Conservation (phyloP, 1,139 yeast genomes). For the Sugiyamaella neomexicana region DNA sequence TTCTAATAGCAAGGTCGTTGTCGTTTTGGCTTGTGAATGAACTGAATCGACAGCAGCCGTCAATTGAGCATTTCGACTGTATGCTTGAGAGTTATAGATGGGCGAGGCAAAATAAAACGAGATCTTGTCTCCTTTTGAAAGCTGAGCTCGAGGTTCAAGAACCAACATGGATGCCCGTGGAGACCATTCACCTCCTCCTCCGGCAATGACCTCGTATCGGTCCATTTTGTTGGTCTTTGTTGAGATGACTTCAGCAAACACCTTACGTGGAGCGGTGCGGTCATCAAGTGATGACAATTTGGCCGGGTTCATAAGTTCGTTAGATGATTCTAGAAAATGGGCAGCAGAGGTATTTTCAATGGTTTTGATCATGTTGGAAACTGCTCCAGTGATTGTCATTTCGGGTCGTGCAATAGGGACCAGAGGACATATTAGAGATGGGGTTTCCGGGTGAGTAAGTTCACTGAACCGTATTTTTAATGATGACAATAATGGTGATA, state of each 20-base stretch:
- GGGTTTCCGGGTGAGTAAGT: constrained; percentile 19
- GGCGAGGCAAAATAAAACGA: constrained; percentile 46
- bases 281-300: constrained; percentile 25
- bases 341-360: constrained; percentile 55
- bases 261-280: constrained; percentile 33
- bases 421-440: constrained; percentile 27
- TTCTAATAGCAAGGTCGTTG: constrained; percentile 26
- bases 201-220: constrained; percentile 53
- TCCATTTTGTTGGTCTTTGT: constrained; percentile 16
- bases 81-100: constrained; percentile 20
- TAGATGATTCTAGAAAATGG: constrained; percentile 49
- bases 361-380: constrained; percentile 54
- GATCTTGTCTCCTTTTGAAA: constrained; percentile 48
- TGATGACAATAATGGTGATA: constrained; percentile 14
- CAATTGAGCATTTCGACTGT: constrained; percentile 23
- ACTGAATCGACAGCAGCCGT: constrained; percentile 15
- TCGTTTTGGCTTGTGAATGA: constrained; percentile 3
- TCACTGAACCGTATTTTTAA: constrained; percentile 18
- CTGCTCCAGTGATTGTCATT: constrained; percentile 46
- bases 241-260: constrained; percentile 37
- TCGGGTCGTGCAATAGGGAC: constrained; percentile 28
- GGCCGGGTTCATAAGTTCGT: constrained; percentile 48
- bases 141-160: constrained; percentile 55
- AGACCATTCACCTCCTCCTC: constrained; percentile 68
- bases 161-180: constrained; percentile 60